Evolutionary conservation across 2,329 filamentous ascomycete genomes (phyloP).

Genomic region (Penicillium sp.): DNA sequence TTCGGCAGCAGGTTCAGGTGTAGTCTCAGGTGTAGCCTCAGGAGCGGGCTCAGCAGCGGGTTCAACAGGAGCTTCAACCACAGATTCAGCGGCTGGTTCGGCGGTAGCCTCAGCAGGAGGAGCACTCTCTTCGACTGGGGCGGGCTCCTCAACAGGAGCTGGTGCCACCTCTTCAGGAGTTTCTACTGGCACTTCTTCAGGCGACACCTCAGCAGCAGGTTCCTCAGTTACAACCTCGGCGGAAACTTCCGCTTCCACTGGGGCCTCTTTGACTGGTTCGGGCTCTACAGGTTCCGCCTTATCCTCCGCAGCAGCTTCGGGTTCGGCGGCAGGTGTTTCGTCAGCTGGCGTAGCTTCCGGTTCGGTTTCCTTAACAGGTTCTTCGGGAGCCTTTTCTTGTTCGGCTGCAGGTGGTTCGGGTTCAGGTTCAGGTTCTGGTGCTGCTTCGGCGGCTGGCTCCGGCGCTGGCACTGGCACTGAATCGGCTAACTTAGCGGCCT

Average conservation of each 20-base stretch:
- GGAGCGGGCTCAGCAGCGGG: conserved; percentile 3
- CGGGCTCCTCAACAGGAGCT: neutral
- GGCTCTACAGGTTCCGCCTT: neutral
- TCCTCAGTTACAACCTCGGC: neutral
- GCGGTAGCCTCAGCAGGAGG: conserved; percentile 3
- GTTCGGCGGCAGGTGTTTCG: conserved; percentile 7
- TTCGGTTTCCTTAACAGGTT: conserved; percentile 8
- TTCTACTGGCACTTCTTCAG: conserved; percentile 11
- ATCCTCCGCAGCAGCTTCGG: neutral
- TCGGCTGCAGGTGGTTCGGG: neutral
- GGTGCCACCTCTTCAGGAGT: conserved; percentile 12
- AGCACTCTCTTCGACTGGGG: conserved; percentile 11
- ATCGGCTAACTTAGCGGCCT: conserved; percentile 10
- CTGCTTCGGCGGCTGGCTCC: neutral
- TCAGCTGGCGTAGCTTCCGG: conserved; percentile 6
- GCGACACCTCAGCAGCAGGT: neutral
- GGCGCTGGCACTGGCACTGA: conserved; percentile 2
- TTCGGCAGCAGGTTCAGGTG: neutral
- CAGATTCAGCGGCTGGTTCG: neutral
- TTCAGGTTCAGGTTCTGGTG: neutral
- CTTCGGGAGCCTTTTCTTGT: neutral
- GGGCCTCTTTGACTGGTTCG: neutral
- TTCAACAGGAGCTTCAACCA: neutral
- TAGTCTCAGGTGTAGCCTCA: conserved; percentile 1
- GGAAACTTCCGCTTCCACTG: neutral